Conservation (phyloP, 306 rosid genomes). For the Vigna trinervia region DNA sequence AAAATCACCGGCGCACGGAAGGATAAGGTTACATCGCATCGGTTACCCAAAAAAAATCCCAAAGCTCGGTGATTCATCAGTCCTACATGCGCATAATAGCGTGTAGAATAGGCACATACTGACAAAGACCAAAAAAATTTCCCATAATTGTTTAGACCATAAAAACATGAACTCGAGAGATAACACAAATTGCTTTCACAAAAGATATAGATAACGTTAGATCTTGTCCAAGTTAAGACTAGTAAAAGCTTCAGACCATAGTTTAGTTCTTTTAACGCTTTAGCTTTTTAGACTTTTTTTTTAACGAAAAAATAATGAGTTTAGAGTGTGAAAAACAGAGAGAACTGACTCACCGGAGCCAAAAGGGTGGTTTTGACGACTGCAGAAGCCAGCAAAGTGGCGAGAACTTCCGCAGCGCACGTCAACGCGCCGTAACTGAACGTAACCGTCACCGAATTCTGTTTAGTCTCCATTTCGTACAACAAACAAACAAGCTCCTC, state of each 20-base stretch:
- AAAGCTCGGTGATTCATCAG: neutral
- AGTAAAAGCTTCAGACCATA: neutral
- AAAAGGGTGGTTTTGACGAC: slow-evolving; percentile 64
- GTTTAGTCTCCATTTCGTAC: slow-evolving; percentile 67
- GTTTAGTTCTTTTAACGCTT: neutral
- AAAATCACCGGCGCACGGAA: slow-evolving; percentile 41
- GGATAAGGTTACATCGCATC: neutral
- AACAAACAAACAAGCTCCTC: slow-evolving; percentile 45
- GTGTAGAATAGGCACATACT: slow-evolving; percentile 6
- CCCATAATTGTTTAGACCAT: slow-evolving; percentile 27
- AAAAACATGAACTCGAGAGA: slow-evolving; percentile 26
- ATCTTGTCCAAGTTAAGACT: slow-evolving; percentile 32
- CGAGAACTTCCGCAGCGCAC: slow-evolving; percentile 64
- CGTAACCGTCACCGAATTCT: slow-evolving; percentile 55
- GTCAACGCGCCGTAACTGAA: slow-evolving; percentile 60
- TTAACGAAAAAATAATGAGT: neutral
- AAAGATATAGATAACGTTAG: slow-evolving; percentile 30
- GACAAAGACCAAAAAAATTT: slow-evolving; percentile 35
- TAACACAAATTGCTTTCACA: slow-evolving; percentile 42
- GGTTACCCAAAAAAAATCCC: neutral
- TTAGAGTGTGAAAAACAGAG: neutral
- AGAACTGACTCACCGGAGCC: slow-evolving; percentile 57
- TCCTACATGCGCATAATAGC: slow-evolving; percentile 38
- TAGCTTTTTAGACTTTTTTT: neutral
- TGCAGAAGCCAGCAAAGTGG: slow-evolving; percentile 66